Evolutionary conservation across 441 rosid species (phyloP), one percentile per base, ranked within the genome.

Genomic region (Brassica hybrid): DNA sequence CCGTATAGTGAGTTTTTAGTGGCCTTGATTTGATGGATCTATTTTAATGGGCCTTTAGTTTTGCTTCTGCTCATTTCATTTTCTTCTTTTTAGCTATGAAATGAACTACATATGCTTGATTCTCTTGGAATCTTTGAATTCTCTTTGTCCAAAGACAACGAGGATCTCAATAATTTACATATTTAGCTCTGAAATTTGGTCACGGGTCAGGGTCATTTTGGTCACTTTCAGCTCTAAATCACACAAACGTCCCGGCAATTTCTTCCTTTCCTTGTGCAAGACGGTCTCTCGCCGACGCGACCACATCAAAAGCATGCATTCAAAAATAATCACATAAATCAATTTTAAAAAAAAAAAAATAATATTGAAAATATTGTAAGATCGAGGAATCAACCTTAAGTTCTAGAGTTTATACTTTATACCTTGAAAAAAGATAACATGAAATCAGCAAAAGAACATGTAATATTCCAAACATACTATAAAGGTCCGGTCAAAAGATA

Each of bases 321-420:
- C 6, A 5, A 59, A 54, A 50, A 56, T 18, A 6, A 19, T n/a
- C 11, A 52, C 23, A 54, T 0, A 14, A 14, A 54, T 17, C 0
- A 32, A 52, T 27, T 21, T 12, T 21, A 30, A 11, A 16, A 36
- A 13, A 11, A 4, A 27, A 67, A 8, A n/a, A n/a, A n/a, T n/a
- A n/a, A n/a, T n/a, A 38, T 9, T 65, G 68, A 58, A 76, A 54
- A 30, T n/a, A 11, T 16, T 32, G 2, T 66, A 16, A 19, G 14
- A 43, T 72, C n/a, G 41, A 60, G 71, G 82, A 73, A 79, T 74
- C 82, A 74, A 69, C 52, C 23, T 12, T 6, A 69, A 69, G 56
- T 79, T 69, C 75, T 79, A 69, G 38, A 74, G 82, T 74, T 79
- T 79, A 79, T 79, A 74, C 82, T 74, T 79, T 79, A 79, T 79